phyloP scores from a whole-genome alignment of 2,329 filamentous ascomycete species.

The Chaetomium strumarium region DNA sequence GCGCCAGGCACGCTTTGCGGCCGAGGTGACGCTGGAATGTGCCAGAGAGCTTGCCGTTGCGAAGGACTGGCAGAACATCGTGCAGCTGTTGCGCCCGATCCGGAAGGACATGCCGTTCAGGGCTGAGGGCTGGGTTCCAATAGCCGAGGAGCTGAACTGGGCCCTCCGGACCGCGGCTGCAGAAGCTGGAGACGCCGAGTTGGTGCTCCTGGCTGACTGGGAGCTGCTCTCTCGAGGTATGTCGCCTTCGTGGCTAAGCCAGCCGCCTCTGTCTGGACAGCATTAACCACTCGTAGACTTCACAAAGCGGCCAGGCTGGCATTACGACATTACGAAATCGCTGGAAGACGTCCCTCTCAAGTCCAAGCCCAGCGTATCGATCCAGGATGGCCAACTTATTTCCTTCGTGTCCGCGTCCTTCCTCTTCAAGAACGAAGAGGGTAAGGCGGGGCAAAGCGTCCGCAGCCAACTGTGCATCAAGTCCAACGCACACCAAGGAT shows the following conservation, averaged over 20 bases:
- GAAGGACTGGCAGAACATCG: constrained; percentile 47
- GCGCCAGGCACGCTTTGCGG: constrained; percentile 46
- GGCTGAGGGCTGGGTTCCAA: constrained; percentile 53
- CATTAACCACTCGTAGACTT: constrained; percentile 40
- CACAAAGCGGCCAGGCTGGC: constrained; percentile 49
- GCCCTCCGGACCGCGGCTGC: constrained; percentile 52
- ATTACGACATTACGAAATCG: constrained; percentile 54
- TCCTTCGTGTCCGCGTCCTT: constrained; percentile 38
- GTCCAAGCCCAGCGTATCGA: constrained; percentile 43
- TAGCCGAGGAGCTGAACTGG: constrained; percentile 57
- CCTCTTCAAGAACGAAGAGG: constrained; percentile 51
- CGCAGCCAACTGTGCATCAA: constrained; percentile 52
- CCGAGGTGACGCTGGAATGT: constrained; percentile 53
- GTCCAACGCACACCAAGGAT: constrained; percentile 49
- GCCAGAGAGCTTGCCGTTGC: constrained; percentile 49
- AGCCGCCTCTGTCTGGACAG: constrained; percentile 8
- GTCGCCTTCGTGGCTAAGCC: constrained; percentile 25
- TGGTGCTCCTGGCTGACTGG: constrained; percentile 59
- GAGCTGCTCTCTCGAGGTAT: constrained; percentile 55
- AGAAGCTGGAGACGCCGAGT: constrained; percentile 45
- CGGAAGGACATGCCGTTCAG: constrained; percentile 54
- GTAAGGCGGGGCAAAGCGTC: constrained; percentile 55
- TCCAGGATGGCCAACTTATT: constrained; percentile 40
- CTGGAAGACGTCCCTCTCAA: constrained; percentile 44
- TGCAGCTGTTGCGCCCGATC: constrained; percentile 49